These are phyloP conservation scores for Fusarium scirpi DNA, from an alignment of 2,329 filamentous ascomycete species.

Conservation along the genomic window DNA sequence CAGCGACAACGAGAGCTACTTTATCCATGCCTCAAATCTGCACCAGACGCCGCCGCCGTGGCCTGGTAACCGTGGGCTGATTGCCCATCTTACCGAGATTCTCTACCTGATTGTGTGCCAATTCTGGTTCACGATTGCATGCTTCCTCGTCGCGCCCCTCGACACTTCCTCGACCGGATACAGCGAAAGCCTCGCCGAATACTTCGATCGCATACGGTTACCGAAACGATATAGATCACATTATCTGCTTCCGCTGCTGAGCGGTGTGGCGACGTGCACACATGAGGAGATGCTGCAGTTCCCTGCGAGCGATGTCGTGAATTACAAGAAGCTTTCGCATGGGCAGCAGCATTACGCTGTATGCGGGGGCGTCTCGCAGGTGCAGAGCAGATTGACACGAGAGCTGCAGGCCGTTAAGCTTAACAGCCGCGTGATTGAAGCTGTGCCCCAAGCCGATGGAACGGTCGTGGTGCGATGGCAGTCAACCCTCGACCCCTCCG, in stretches of 20 bases:
- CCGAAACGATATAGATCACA: conserved; percentile 60
- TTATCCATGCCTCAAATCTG: conserved; percentile 66
- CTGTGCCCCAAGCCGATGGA: conserved; percentile 44
- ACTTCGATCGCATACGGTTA: conserved; percentile 62
- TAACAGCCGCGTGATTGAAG: conserved; percentile 53
- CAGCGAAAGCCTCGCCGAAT: conserved; percentile 61
- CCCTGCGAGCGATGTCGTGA: conserved; percentile 64
- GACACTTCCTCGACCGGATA: neutral
- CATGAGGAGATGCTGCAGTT: conserved; percentile 63
- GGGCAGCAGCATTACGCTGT: conserved; percentile 64
- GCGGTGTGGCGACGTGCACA: conserved; percentile 66
- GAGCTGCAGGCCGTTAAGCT: conserved; percentile 57
- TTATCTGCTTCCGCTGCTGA: conserved; percentile 67
- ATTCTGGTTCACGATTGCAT: conserved; percentile 65
- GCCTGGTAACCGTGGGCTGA: conserved; percentile 52
- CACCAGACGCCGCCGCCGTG: conserved; percentile 61
- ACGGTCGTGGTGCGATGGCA: conserved; percentile 53
- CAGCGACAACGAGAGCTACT: conserved; percentile 55
- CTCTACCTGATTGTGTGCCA: conserved; percentile 61
- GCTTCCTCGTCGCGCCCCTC: conserved; percentile 59
- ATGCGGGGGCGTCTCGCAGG: conserved; percentile 61
- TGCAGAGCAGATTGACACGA: conserved; percentile 59
- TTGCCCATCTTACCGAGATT: conserved; percentile 58
- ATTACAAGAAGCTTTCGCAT: conserved; percentile 62
- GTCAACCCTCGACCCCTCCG: conserved; percentile 25